Evolutionary conservation across 306 rosid genomes (phyloP).

Genomic region (Chamaecrista fasciculata): DNA sequence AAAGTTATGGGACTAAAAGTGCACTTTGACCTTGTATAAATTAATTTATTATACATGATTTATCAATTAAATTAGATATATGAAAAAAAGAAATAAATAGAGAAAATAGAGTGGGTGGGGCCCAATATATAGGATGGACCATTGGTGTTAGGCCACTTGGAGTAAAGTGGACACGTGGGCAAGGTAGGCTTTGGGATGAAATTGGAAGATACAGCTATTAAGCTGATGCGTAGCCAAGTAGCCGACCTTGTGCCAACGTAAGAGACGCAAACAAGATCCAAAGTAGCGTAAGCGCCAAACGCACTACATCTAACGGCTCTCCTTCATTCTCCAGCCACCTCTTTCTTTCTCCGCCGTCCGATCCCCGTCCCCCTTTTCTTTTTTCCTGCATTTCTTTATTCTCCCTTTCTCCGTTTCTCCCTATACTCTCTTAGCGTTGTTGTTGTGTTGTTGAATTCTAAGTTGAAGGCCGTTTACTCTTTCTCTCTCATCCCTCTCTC

Average conservation of each 20-base stretch:
- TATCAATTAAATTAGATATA: too few species aligned
- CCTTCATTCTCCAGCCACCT: constrained; percentile 38
- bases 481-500: constrained; percentile 23
- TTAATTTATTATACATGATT: too few species aligned
- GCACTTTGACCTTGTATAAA: too few species aligned
- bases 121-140: constrained; percentile 9
- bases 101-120: constrained; percentile 26
- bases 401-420: constrained; percentile 41
- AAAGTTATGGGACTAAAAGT: too few species aligned
- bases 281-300: constrained; percentile 85
- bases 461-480: constrained; percentile 53
- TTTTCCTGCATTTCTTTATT: constrained; percentile 37
- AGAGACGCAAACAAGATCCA: constrained; percentile 75
- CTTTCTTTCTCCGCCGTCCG: constrained; percentile 52
- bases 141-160: constrained; percentile 37
- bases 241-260: constrained; percentile 64
- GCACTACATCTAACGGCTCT: constrained; percentile 53
- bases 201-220: constrained; percentile 35
- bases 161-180: constrained; percentile 8
- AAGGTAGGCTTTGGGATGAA: not conserved
- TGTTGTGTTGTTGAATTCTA: constrained; percentile 55
- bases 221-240: constrained; percentile 60
- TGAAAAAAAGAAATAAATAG: too few species aligned
- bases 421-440: constrained; percentile 46
- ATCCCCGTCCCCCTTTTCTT: not conserved